Evolutionary conservation across 2,329 filamentous ascomycete species (phyloP), one percentile per base, ranked within the genome.

Genomic region (Blastomyces percursus): DNA sequence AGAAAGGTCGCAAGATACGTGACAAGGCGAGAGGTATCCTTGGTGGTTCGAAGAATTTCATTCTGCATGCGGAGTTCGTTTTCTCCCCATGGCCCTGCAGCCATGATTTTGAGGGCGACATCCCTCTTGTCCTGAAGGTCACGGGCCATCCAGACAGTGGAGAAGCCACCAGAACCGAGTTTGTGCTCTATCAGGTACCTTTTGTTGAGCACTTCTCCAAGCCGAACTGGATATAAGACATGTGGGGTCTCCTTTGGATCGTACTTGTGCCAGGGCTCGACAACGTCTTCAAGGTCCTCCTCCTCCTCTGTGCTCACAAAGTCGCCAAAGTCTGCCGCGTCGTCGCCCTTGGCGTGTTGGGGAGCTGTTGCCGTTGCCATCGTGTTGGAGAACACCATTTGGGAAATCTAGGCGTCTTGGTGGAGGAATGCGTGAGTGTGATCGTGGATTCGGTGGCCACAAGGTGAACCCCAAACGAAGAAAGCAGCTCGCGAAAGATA

Each of bases 131-230:
- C 48, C 54, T 67, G 58, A 12, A 66, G 54, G 56, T 71, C 68
- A 64, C 64, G 64, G 35, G 68, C 69, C 64, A 72, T 68, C 70
- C 48, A 51, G 48, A 51, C 24, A 16, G 48, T 51, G n/a, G 48
- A 51, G 48, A 51, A 51, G n/a, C 48, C 67, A 0, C 69, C 68
- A 62, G 54, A 64, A n/a, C 68, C 69, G 19, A 70, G 51, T 60
- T 71, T 71, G 58, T 69, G 65, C 59, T 68, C 68, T 38, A 70
- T 55, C 44, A 67, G 52, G 54, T 71, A 71, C 56, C 69, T 66
- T 35, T 63, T 60, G 44, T 68, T 63, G 30, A 69, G 65, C 21
- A 70, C 55, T 62, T 69, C 66, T 55, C 44, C 59, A 16, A 60
- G 27, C 9, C 59, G 35, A 2, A 60, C 1, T 12, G 59, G 59